Evolutionary conservation across 306 rosid genomes (phyloP).

Genomic region (Rosa multiflora): DNA sequence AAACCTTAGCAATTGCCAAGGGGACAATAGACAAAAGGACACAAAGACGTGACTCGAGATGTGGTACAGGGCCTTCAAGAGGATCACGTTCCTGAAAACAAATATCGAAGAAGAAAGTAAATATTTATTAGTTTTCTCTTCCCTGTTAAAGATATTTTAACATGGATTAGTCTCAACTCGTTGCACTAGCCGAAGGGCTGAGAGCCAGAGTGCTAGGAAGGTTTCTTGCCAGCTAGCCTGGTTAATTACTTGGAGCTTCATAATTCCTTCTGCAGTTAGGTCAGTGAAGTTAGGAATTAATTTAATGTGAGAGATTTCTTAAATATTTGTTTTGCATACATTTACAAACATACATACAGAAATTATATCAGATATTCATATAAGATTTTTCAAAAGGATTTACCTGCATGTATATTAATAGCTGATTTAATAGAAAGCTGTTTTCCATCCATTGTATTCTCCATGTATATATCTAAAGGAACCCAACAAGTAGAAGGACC

Average conservation of each 20-base stretch:
- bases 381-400: constrained; percentile 18
- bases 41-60: constrained; percentile 70
- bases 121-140: constrained; percentile 12
- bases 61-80: constrained; percentile 79
- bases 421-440: constrained; percentile 65
- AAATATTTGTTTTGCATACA: background rate
- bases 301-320: constrained; percentile 22
- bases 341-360: background rate
- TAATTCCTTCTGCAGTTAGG: constrained; percentile 63
- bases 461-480: constrained; percentile 69
- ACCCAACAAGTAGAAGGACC: constrained; percentile 62
- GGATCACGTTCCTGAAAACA: constrained; percentile 75
- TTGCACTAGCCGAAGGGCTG: constrained; percentile 91
- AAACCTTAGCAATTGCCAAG: constrained; percentile 56
- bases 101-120: constrained; percentile 19
- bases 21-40: constrained; percentile 69
- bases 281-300: constrained; percentile 30
- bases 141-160: constrained; percentile 25
- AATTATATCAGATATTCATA: constrained; percentile 22
- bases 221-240: constrained; percentile 88
- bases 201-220: constrained; percentile 78
- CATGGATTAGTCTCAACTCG: constrained; percentile 62
- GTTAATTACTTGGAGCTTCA: constrained; percentile 62
- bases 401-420: constrained; percentile 61
- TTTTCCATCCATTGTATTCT: constrained; percentile 73